A percentile compares a stretch with the other conserved stretches of the same genome.
phyloP scores from a whole-genome alignment of 106 monocot species.

The Iris macrosiphon region DNA sequence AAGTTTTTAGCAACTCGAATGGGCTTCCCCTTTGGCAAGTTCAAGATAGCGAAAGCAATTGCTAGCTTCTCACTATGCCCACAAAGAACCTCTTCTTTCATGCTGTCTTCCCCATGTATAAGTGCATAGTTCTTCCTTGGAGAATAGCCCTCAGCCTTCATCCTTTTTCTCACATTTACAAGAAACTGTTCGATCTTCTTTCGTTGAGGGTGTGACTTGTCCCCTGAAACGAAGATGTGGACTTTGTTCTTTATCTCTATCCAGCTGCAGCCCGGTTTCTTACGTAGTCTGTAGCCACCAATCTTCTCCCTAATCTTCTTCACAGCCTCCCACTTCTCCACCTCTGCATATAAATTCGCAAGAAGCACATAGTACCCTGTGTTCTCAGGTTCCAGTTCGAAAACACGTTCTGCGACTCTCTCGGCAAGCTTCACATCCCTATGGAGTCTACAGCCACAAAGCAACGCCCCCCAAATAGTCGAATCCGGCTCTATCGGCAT shows the following conservation, averaged over 20 bases:
- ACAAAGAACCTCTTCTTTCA: slow-evolving; percentile 54
- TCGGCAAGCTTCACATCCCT: slow-evolving; percentile 72
- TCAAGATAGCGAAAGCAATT: slow-evolving; percentile 62
- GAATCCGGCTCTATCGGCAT: slow-evolving; percentile 68
- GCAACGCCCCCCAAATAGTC: slow-evolving; percentile 63
- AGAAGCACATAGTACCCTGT: slow-evolving; percentile 65
- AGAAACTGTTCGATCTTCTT: slow-evolving; percentile 36
- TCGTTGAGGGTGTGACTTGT: slow-evolving; percentile 30
- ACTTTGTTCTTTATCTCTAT: slow-evolving; percentile 43
- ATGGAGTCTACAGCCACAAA: slow-evolving; percentile 65
- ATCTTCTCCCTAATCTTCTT: slow-evolving; percentile 42
- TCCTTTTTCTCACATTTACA: slow-evolving; percentile 19
- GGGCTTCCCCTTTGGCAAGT: slow-evolving; percentile 29
- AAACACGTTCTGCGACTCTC: slow-evolving; percentile 61
- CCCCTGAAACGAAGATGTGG: slow-evolving; percentile 36
- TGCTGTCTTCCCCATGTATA: slow-evolving; percentile 30
- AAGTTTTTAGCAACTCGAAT: slow-evolving; percentile 55
- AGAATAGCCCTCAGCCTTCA: slow-evolving; percentile 44
- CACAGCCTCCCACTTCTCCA: slow-evolving; percentile 57
- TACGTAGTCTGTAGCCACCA: slow-evolving; percentile 15
- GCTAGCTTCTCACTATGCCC: slow-evolving; percentile 70
- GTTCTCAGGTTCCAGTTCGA: slow-evolving; percentile 63
- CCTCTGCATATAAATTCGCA: slow-evolving; percentile 64
- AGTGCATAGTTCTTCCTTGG: slow-evolving; percentile 35
- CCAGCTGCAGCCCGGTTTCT: slow-evolving; percentile 57